These are phyloP conservation scores for Ambrosia artemisiifolia DNA, from an alignment of 129 eudicot species.

Conservation along the genomic window DNA sequence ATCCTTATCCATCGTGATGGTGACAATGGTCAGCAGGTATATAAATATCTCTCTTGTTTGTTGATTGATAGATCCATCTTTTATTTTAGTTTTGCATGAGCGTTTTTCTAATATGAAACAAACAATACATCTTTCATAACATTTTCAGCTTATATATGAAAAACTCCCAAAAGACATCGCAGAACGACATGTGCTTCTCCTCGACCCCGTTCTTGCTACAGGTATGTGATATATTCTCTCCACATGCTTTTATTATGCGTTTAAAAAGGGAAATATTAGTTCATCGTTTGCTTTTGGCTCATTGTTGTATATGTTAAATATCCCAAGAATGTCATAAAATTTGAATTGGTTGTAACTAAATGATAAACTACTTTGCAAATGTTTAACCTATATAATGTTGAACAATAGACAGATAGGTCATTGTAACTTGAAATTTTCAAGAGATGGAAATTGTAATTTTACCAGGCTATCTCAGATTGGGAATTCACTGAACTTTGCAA, in stretches of 20 bases:
- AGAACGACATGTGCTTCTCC: slow-evolving; percentile 93
- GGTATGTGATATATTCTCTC: slow-evolving; percentile 43
- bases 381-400: slow-evolving; percentile 3
- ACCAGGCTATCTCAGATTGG: not conserved
- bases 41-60: not conserved
- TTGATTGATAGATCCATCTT: not conserved
- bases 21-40: slow-evolving; percentile 94
- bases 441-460: not conserved
- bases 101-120: not conserved
- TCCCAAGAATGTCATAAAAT: not conserved
- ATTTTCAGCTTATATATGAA: slow-evolving; percentile 81
- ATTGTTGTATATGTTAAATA: not conserved
- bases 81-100: not conserved
- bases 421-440: not conserved
- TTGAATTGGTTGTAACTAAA: not conserved
- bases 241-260: not conserved
- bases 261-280: not conserved
- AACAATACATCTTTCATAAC: not conserved
- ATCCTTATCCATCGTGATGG: slow-evolving; percentile 94
- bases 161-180: slow-evolving; percentile 92
- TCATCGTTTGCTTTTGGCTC: not conserved
- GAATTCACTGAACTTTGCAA: not conserved
- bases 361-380: not conserved
- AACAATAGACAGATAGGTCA: not conserved
- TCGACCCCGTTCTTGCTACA: slow-evolving; percentile 98